phyloP scores from a whole-genome alignment of 2,329 filamentous ascomycete genomes.

The Trichoderma polysporum region DNA sequence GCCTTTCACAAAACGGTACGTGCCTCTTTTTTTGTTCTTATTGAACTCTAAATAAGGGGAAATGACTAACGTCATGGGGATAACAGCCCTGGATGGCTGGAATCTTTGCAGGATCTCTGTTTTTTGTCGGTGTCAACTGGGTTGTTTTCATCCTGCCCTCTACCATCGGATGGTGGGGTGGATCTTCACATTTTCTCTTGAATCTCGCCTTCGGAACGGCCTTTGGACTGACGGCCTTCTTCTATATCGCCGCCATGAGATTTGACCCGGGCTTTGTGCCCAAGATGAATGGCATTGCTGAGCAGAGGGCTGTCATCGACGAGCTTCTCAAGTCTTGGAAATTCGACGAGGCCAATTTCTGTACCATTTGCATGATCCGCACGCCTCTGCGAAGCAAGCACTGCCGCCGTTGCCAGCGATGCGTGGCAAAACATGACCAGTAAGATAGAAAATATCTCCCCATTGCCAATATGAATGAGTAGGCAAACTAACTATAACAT shows the following conservation, averaged over 20 bases:
- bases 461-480: background rate
- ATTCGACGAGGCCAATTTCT: conserved; percentile 94
- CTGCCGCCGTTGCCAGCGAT: conserved; percentile 86
- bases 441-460: conserved; percentile 47
- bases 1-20: conserved; percentile 83
- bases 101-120: conserved; percentile 85
- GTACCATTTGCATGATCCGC: conserved; percentile 89
- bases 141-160: conserved; percentile 66
- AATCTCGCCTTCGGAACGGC: conserved; percentile 73
- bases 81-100: conserved; percentile 83
- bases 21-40: conserved; percentile 24
- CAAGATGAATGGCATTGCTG: conserved; percentile 82
- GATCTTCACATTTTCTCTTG: conserved; percentile 60
- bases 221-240: conserved; percentile 71
- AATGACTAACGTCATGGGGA: background rate
- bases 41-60: background rate
- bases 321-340: conserved; percentile 82
- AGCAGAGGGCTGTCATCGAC: conserved; percentile 86
- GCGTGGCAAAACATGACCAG: conserved; percentile 96
- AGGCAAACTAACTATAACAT: conserved; percentile 13
- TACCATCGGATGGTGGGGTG: conserved; percentile 27
- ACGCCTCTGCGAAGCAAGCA: conserved; percentile 94
- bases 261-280: conserved; percentile 92
- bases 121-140: conserved; percentile 77
- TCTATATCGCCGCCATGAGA: conserved; percentile 82